Percentiles rank a stretch among this genome's conserved stretches.
Conservation (phyloP, 2,329 filamentous ascomycete genomes). For the Stachybotrys echinatus region DNA sequence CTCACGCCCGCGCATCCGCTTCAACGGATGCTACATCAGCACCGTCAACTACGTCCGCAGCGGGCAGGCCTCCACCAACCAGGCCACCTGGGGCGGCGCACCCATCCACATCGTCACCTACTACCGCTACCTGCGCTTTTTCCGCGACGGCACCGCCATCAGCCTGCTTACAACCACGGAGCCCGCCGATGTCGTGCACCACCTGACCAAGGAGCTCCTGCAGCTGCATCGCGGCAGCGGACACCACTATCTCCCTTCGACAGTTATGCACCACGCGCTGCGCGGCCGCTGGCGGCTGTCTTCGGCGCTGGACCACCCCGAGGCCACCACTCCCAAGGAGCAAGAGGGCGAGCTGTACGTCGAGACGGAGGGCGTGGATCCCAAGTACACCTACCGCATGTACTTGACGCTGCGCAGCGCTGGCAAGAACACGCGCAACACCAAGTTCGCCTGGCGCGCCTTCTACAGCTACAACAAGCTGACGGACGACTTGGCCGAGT, state of each 20-base stretch:
- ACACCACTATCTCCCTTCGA: slow-evolving; percentile 28
- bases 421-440: slow-evolving; percentile 64
- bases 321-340: slow-evolving; percentile 19
- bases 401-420: slow-evolving; percentile 66
- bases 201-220: slow-evolving; percentile 69
- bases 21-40: slow-evolving; percentile 93
- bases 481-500: slow-evolving; percentile 87
- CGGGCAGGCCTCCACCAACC: slow-evolving; percentile 66
- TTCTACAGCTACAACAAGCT: slow-evolving; percentile 89
- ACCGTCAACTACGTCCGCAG: slow-evolving; percentile 92
- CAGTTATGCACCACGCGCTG: slow-evolving; percentile 64
- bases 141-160: slow-evolving; percentile 80
- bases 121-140: slow-evolving; percentile 94
- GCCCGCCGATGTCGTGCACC: slow-evolving; percentile 80
- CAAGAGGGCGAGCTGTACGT: slow-evolving; percentile 67
- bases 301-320: slow-evolving; percentile 24
- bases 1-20: slow-evolving; percentile 77
- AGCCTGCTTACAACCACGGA: slow-evolving; percentile 76
- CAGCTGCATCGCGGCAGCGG: slow-evolving; percentile 32
- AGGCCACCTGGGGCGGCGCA: slow-evolving; percentile 64
- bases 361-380: slow-evolving; percentile 77
- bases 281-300: slow-evolving; percentile 50
- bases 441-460: slow-evolving; percentile 81
- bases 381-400: slow-evolving; percentile 81
- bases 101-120: slow-evolving; percentile 96